These are phyloP conservation scores for Penicillium egyptiacum DNA, from an alignment of 495 filamentous ascomycete species.

Conservation along the genomic window DNA sequence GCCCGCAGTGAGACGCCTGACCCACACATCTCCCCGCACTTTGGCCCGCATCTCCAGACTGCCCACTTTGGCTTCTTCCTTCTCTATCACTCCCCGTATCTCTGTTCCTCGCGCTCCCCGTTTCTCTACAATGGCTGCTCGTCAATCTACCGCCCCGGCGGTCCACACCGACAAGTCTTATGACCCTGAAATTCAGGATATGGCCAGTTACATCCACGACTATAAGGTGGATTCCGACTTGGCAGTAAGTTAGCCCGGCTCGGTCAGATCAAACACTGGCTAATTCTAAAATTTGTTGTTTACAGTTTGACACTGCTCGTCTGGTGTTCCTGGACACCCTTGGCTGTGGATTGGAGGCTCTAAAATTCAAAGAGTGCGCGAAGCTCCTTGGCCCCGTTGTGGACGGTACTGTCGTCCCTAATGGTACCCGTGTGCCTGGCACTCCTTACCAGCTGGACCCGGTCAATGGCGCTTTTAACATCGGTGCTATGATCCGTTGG, in stretches of 20 bases:
- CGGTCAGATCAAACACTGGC: neutral
- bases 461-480: conserved; percentile 96
- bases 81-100: conserved; percentile 23
- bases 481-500: conserved; percentile 97
- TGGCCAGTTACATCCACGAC: conserved; percentile 90
- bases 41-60: conserved; percentile 46
- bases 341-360: conserved; percentile 91
- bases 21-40: conserved; percentile 52
- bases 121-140: conserved; percentile 52
- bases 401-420: conserved; percentile 85
- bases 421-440: conserved; percentile 88
- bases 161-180: conserved; percentile 55
- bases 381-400: conserved; percentile 96
- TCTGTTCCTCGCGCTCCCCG: conserved; percentile 27
- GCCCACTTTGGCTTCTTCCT: conserved; percentile 29
- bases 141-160: conserved; percentile 42
- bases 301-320: conserved; percentile 86
- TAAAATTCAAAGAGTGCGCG: conserved; percentile 92
- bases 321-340: conserved; percentile 93
- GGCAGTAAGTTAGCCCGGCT: conserved; percentile 62
- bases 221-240: conserved; percentile 88
- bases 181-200: conserved; percentile 90
- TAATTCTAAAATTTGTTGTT: neutral
- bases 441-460: conserved; percentile 94
- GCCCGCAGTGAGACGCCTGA: conserved; percentile 47